Conservation (phyloP, 1,284 basidiomycete species). For the Leccinum fuscescens region DNA sequence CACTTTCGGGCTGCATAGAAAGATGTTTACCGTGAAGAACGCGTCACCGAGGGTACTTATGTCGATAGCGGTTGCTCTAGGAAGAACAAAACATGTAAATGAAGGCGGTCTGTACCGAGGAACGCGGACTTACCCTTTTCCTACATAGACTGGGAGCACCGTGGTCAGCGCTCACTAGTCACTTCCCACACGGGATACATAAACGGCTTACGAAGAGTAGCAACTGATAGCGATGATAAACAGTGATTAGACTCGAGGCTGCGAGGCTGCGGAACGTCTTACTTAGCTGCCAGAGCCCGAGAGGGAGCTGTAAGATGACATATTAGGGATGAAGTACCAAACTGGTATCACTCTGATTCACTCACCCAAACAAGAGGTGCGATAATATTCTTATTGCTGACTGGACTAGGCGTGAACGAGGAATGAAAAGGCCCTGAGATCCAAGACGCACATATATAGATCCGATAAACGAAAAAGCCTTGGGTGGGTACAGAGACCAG, state of each 20-base stretch:
- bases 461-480: constrained; percentile 6
- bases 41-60: neutral
- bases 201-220: neutral
- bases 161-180: neutral
- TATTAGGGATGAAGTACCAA: neutral
- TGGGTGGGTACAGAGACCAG: constrained; percentile 5
- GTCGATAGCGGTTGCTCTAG: neutral
- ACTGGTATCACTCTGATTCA: too few relatives aligned
- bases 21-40: neutral
- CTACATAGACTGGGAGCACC: constrained; percentile 2
- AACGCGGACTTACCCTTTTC: neutral
- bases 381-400: neutral
- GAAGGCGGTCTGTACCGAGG: neutral
- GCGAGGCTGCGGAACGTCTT: neutral
- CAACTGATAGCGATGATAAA: neutral
- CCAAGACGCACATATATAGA: constrained; percentile 2
- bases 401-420: neutral
- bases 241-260: neutral
- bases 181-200: neutral
- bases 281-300: constrained; percentile 2
- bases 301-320: neutral
- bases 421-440: neutral
- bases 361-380: constrained; percentile 2
- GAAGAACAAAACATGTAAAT: neutral
- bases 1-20: neutral